Evolutionary conservation across 805 yeast genomes (phyloP).

Genomic region (Dipodascus geniculatus): DNA sequence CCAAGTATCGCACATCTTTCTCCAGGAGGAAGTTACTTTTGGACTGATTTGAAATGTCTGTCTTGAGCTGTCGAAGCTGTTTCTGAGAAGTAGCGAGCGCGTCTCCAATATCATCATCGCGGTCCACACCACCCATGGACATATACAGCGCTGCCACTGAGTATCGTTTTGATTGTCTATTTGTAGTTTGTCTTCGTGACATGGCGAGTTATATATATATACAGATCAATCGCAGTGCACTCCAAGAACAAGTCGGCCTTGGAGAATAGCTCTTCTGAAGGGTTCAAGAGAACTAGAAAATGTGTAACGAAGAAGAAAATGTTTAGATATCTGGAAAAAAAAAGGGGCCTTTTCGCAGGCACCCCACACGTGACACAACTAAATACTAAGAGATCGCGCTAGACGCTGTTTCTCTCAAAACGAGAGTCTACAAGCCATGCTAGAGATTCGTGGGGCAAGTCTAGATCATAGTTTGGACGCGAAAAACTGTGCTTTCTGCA

Average conservation of each 20-base stretch:
- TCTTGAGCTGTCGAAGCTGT: slow-evolving; percentile 23
- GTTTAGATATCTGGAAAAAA: too few species aligned
- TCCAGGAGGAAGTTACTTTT: slow-evolving; percentile 28
- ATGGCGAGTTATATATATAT: neutral
- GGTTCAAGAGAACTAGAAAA: too few species aligned
- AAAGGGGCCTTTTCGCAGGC: too few species aligned
- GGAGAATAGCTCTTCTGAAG: too few species aligned
- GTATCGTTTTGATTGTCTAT: slow-evolving; percentile 24
- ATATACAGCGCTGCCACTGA: slow-evolving; percentile 26
- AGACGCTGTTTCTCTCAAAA: too few species aligned
- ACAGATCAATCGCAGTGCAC: neutral
- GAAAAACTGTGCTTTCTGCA: too few species aligned
- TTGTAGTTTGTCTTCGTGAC: slow-evolving; percentile 5
- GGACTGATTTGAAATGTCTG: slow-evolving; percentile 25
- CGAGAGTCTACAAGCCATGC: too few species aligned
- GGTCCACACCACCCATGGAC: slow-evolving; percentile 26
- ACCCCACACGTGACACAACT: too few species aligned
- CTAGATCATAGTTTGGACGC: too few species aligned
- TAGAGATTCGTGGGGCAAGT: too few species aligned
- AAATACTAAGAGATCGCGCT: too few species aligned
- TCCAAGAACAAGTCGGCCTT: neutral
- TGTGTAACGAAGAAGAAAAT: too few species aligned
- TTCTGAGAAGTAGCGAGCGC: slow-evolving; percentile 25
- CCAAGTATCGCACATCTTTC: slow-evolving; percentile 28
- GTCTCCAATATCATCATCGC: slow-evolving; percentile 26